Base-by-base conservation (phyloP, 2,329 filamentous ascomycete genomes). In the Xylariaceae sp. region DNA sequence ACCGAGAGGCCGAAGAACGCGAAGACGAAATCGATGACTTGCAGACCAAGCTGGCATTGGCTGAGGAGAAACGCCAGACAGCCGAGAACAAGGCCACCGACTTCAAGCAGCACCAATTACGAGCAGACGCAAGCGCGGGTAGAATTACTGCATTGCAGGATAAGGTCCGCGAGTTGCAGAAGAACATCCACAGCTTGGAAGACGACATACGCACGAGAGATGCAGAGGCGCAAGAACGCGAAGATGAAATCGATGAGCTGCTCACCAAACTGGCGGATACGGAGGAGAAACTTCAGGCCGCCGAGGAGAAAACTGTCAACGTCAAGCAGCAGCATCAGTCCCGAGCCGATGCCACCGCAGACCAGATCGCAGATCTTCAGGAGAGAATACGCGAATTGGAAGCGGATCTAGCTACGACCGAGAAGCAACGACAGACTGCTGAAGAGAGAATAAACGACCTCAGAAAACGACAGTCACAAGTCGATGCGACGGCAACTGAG, bases 121-220 rank as follows among this genome's bases (percentile, higher is more conserved):
- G 84, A 65, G 11, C 79, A 45, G 41, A 45, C 41, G 41, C 41
- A n/a, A 45, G 5, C n/a, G 41, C 41, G 85, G 51, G 73, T 79
- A 13, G 80, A 81, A 50, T 81, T 83, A 61, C 77, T 79, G 59
- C 81, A 80, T 61, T 78, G 80, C 52, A 82, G 83, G 41, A 44
- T 4, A 81, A 86, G 64, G 69, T 88, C n/a, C 84, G 87, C 52
- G 86, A 87, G 64, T 74, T 94, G 2, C 85, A 85, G 52, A 88
- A 91, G 66, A 86, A 89, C 18, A 82, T 95, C 10, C 83, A 83
- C 41, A 89, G 95, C 67, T 77, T 93, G 4, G 88, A 95, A 72
- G 84, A 86, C 3, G 86, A 90, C 7, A 72, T 93, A 10, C 83
- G 88, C 47, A 87, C 90, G 63, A 93, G 90, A 70, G 88, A 93